These are phyloP conservation scores for sorghum (Sorghum bicolor) DNA, from an alignment of 176 grass and related monocot genomes.

Conservation along the genomic window Sorghum_bicolor_NCBIv3 NC_012878.2:59302001-59302500, in stretches of 20 bases:
- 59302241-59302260: neutral
- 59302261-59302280: neutral
- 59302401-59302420: constrained; percentile 65
- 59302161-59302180: neutral
- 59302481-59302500: constrained; percentile 86
- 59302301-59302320: constrained; percentile 45
- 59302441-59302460: constrained; percentile 52
- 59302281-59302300: neutral
- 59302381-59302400: constrained; percentile 52
- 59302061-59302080: constrained; percentile 7
- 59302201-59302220: neutral
- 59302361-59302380: constrained; percentile 74
- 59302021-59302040: constrained; percentile 14
- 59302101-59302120: constrained; percentile 16
- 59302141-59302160: constrained; percentile 14
- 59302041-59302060: constrained; percentile 16
- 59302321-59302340: constrained; percentile 71
- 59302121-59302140: constrained; percentile 7
- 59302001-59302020: neutral
- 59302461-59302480: constrained; percentile 63
- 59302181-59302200: neutral
- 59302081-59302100: constrained; percentile 14
- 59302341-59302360: constrained; percentile 54
- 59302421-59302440: constrained; percentile 31
- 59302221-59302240: neutral